Base-by-base conservation (phyloP, 768 basidiomycete species). In the Podaxis sp. region DNA sequence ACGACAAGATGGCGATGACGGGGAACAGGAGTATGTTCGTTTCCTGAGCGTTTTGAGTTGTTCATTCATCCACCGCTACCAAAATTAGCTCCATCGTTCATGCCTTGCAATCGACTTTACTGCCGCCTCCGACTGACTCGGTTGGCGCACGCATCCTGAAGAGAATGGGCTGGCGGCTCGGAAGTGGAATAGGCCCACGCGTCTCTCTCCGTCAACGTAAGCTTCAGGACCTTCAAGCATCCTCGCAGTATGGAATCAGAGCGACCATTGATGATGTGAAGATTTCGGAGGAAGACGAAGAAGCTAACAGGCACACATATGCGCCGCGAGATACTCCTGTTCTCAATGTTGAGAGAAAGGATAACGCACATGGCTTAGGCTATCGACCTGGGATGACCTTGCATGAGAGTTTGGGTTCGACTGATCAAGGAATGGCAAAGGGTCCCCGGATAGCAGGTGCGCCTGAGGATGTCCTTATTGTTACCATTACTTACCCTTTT, bases 121-220 rank as follows among this genome's bases (percentile, higher is more conserved):
- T 90, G 13, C 89, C 92, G 7, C 77, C 91, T 1, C 84, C 92
- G 0, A 84, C 87, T 24, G 89, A 94, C 63, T 94, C 93, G 2
- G 82, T 87, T 28, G 96, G 96, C 0, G 88, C 91, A 2, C 86
- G 87, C 38, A 86, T 99, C 6, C 82, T 99, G 58, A 90, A 88
- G 77, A 96, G 94, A 76, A 95, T 98, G 90, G 96, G 97, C 0
- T 98, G 97, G 96, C 81, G 89, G 46, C 75, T 87, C 0, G 97
- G 96, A 1, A 95, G 96, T 75, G 97, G 96, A 12, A 87, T 99
- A 20, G 97, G 96, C 0, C 95, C 96, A 3, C 85, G 96, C 11
- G 80, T 99, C 33, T 87, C 93, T 4, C 83, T 89, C 65, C 82
- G 86, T 38, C 87, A 92, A 70, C 86, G 90, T 49, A 87, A 84